phyloP scores from a whole-genome alignment of 1,284 basidiomycete species.

The Rhodotorula sp. region DNA sequence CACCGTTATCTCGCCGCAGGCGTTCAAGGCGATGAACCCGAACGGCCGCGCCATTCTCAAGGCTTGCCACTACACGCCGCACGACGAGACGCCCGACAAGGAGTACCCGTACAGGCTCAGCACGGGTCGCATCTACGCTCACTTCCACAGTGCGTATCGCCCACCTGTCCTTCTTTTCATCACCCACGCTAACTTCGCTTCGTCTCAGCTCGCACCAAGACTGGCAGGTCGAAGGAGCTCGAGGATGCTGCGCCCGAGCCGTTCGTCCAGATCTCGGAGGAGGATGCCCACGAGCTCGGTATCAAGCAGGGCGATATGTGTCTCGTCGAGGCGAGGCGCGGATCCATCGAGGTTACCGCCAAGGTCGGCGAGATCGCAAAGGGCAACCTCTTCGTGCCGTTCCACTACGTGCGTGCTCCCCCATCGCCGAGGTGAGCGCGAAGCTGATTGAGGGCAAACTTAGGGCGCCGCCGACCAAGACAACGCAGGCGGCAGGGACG shows the following conservation, averaged over 20 bases:
- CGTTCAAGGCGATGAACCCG: slow-evolving; percentile 14
- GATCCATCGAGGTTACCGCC: slow-evolving; percentile 10
- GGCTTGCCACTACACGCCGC: slow-evolving; percentile 7
- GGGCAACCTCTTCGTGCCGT: slow-evolving; percentile 18
- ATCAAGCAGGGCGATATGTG: slow-evolving; percentile 13
- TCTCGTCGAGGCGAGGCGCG: slow-evolving; percentile 8
- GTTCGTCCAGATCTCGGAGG: slow-evolving; percentile 11
- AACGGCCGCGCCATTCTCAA: slow-evolving; percentile 15
- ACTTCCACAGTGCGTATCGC: not conserved
- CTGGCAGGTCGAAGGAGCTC: slow-evolving; percentile 9
- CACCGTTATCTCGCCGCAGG: slow-evolving; percentile 9
- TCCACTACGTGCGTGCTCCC: slow-evolving; percentile 19
- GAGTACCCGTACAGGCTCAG: slow-evolving; percentile 11
- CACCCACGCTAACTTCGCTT: not conserved
- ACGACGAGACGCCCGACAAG: slow-evolving; percentile 7
- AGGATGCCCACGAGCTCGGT: slow-evolving; percentile 1
- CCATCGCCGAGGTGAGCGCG: too few relatives aligned
- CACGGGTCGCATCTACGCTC: slow-evolving; percentile 3
- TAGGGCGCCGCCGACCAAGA: slow-evolving; percentile 8
- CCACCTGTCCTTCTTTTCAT: not conserved
- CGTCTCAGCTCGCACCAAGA: slow-evolving; percentile 1
- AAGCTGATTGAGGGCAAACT: too few relatives aligned
- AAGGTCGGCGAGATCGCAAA: slow-evolving; percentile 16
- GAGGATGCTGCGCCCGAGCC: slow-evolving; percentile 10
- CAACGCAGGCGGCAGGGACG: not conserved